Conservation (phyloP, 2,329 filamentous ascomycete genomes). For the Trichophyton simii region DNA sequence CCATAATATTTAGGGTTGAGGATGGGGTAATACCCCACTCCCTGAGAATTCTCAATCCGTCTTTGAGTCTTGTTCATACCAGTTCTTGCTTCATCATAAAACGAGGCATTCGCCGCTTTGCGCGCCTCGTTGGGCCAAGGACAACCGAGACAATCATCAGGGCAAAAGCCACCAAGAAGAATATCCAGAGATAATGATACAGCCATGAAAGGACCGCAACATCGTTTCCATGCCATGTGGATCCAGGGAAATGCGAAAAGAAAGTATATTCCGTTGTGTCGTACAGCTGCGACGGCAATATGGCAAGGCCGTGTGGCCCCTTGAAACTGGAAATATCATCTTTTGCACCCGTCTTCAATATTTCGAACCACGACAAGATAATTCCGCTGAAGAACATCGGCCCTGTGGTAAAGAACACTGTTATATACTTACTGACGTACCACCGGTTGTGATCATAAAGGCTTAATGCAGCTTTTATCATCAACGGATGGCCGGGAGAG, state of each 20-base stretch:
- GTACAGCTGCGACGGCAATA: constrained; percentile 4
- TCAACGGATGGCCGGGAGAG: constrained; percentile 8
- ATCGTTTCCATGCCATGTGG: constrained; percentile 7
- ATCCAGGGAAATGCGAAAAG: constrained; percentile 6
- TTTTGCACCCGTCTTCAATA: not conserved
- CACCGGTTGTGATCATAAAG: constrained; percentile 7
- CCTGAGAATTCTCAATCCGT: not conserved
- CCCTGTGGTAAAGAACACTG: constrained; percentile 12
- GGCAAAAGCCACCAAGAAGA: not conserved
- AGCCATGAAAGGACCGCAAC: constrained; percentile 4
- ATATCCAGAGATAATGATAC: constrained; percentile 1
- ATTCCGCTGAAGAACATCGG: constrained; percentile 9
- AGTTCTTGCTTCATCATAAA: not conserved
- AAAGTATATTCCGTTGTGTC: constrained; percentile 6
- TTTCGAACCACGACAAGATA: constrained; percentile 7
- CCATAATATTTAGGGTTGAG: not conserved
- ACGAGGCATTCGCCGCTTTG: not conserved
- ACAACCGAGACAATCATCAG: not conserved
- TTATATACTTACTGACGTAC: constrained; percentile 11
- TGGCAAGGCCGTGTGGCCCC: not conserved
- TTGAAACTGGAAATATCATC: not conserved
- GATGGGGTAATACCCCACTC: not conserved
- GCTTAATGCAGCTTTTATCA: constrained; percentile 7
- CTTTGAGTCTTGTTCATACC: not conserved
- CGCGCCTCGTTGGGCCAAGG: not conserved